Conservation (phyloP, 768 basidiomycete genomes). For the Suillus lakei region DNA sequence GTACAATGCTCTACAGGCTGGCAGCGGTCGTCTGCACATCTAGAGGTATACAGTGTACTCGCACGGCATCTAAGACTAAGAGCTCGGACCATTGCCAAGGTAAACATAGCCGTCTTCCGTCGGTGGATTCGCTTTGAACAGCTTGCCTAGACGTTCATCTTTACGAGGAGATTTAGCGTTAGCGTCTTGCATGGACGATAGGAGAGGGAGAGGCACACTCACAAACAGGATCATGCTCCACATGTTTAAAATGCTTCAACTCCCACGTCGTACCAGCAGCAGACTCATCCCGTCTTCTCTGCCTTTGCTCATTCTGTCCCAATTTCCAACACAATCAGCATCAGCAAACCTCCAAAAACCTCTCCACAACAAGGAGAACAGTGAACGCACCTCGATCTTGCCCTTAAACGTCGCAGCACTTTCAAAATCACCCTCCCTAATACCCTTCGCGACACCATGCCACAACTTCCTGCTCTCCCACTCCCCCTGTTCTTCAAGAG, state of each 20-base stretch:
- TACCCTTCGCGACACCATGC: conserved; percentile 87
- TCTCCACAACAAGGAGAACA: neutral
- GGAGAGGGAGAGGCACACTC: conserved; percentile 32
- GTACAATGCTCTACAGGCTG: neutral
- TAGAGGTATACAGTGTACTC: conserved; percentile 1
- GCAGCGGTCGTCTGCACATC: neutral
- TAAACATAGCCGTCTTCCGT: conserved; percentile 82
- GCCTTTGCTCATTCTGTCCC: conserved; percentile 93
- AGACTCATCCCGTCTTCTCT: conserved; percentile 81
- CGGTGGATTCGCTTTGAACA: conserved; percentile 65
- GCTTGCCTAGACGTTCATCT: conserved; percentile 71
- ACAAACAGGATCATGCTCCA: conserved; percentile 78
- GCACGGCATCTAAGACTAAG: conserved; percentile 17
- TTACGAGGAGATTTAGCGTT: conserved; percentile 2
- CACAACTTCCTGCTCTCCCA: conserved; percentile 90
- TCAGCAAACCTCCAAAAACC: neutral
- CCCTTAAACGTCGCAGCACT: conserved; percentile 87
- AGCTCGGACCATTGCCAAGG: conserved; percentile 52
- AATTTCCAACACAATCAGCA: neutral
- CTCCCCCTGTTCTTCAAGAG: conserved; percentile 68
- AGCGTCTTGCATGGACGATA: neutral
- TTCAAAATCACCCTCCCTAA: conserved; percentile 91
- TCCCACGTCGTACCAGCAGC: conserved; percentile 76
- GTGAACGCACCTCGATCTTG: conserved; percentile 66
- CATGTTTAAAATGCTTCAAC: conserved; percentile 75